Conservation (phyloP, 2,329 filamentous ascomycete genomes). For the Teratosphaeriaceae sp. region DNA sequence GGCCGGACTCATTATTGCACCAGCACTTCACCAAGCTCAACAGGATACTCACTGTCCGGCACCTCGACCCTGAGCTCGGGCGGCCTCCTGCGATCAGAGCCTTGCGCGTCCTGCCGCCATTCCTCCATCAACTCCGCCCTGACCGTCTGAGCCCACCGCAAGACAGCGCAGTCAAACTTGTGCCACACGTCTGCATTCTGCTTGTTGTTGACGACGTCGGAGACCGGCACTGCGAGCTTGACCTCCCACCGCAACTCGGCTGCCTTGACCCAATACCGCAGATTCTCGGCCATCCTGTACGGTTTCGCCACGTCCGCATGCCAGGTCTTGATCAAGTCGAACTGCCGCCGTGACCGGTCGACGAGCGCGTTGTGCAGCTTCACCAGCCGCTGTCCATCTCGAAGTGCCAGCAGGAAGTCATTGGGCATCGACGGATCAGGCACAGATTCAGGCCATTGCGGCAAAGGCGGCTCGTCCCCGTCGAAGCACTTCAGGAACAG, state of each 20-base stretch:
- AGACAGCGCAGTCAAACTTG: constrained; percentile 74
- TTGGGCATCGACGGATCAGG: constrained; percentile 16
- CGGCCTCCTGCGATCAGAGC: constrained; percentile 15
- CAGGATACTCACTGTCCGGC: constrained; percentile 3
- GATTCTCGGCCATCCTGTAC: constrained; percentile 87
- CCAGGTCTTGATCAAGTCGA: constrained; percentile 81
- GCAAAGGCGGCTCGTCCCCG: constrained; percentile 53
- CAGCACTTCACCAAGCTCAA: neutral
- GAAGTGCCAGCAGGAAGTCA: constrained; percentile 70
- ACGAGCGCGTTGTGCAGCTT: constrained; percentile 86
- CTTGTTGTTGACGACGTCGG: constrained; percentile 75
- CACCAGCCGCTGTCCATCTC: constrained; percentile 74
- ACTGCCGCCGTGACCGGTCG: constrained; percentile 74
- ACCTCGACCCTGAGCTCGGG: constrained; percentile 26
- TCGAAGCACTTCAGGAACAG: constrained; percentile 76
- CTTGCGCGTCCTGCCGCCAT: constrained; percentile 41
- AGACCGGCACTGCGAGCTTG: constrained; percentile 72
- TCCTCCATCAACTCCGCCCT: constrained; percentile 77
- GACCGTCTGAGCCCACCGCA: constrained; percentile 76
- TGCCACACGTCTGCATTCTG: constrained; percentile 61
- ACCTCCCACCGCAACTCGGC: constrained; percentile 92
- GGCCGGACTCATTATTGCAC: neutral
- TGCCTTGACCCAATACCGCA: constrained; percentile 94
- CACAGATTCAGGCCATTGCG: constrained; percentile 54
- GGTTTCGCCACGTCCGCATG: constrained; percentile 93